Evolutionary conservation across 2,329 filamentous ascomycete species (phyloP).

Genomic region (Clonostachys rosea): DNA sequence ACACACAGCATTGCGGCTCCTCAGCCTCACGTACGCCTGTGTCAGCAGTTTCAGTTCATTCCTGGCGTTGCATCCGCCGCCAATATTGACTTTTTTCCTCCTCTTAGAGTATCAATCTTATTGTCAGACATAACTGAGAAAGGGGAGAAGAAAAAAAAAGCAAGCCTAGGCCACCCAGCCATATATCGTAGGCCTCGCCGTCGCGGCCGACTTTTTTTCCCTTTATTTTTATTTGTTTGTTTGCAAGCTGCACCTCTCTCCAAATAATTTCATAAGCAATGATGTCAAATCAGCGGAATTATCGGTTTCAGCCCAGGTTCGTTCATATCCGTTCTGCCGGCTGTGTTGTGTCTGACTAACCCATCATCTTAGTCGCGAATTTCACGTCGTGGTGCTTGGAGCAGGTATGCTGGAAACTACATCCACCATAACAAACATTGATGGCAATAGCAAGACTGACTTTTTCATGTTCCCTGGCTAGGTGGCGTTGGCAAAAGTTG

Average conservation of each 20-base stretch:
- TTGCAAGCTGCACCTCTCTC: background rate
- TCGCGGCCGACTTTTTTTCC: background rate
- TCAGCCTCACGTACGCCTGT: no score
- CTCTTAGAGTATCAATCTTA: no score
- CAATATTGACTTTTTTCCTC: no score
- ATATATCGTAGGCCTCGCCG: no score
- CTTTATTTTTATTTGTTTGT: background rate
- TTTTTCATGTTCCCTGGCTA: conserved; percentile 20
- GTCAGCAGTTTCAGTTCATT: no score
- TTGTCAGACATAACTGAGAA: no score
- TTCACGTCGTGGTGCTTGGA: conserved; percentile 78
- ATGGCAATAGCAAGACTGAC: no score
- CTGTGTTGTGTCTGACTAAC: conserved; percentile 5
- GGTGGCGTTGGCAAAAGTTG: conserved; percentile 91
- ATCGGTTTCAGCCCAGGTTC: conserved; percentile 10
- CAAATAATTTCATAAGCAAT: background rate
- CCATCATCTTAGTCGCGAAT: conserved; percentile 56
- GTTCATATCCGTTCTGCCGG: background rate
- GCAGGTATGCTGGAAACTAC: conserved; percentile 51
- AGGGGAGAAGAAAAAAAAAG: no score
- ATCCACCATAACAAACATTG: no score
- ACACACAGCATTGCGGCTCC: no score
- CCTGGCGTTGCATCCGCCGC: no score
- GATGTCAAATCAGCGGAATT: background rate
- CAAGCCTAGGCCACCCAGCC: no score